Conservation (phyloP, 495 filamentous ascomycete species). For the Neurospora sp. region DNA sequence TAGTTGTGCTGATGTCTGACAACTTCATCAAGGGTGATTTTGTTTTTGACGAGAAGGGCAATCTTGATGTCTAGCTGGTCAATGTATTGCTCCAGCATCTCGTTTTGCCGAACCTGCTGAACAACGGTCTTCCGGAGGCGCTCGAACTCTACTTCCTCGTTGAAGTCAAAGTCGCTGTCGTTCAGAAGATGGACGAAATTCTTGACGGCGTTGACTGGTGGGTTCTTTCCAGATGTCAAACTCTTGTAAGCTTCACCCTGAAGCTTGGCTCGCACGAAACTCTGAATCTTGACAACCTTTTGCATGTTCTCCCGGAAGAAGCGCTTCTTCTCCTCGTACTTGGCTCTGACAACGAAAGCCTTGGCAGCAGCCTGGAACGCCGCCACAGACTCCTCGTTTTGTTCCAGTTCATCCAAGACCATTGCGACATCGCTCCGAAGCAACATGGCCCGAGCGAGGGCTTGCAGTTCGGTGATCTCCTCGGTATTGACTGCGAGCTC, state of each 20-base stretch:
- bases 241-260: conserved; percentile 98
- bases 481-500: conserved; percentile 47
- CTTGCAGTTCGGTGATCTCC: conserved; percentile 60
- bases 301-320: conserved; percentile 96
- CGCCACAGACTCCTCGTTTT: conserved; percentile 62
- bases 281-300: conserved; percentile 97
- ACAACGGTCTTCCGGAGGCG: conserved; percentile 86
- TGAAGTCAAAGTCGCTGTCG: conserved; percentile 97
- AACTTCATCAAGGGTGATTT: conserved; percentile 97
- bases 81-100: conserved; percentile 94
- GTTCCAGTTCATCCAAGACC: conserved; percentile 64
- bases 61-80: conserved; percentile 99
- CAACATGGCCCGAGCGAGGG: conserved; percentile 66
- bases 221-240: conserved; percentile 91
- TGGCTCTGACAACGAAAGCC: conserved; percentile 60
- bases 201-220: conserved; percentile 91
- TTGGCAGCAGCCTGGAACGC: conserved; percentile 68
- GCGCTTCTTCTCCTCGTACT: conserved; percentile 73
- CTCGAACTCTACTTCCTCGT: conserved; percentile 96
- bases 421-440: conserved; percentile 60
- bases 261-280: conserved; percentile 84
- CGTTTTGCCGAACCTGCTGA: conserved; percentile 93
- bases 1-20: conserved; percentile 95
- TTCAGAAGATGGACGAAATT: conserved; percentile 97
- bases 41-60: conserved; percentile 95